Evolutionary conservation across 2,329 filamentous ascomycete species (phyloP), one percentile per base, ranked within the genome.

Genomic region (Pestalotiopsis sp.): DNA sequence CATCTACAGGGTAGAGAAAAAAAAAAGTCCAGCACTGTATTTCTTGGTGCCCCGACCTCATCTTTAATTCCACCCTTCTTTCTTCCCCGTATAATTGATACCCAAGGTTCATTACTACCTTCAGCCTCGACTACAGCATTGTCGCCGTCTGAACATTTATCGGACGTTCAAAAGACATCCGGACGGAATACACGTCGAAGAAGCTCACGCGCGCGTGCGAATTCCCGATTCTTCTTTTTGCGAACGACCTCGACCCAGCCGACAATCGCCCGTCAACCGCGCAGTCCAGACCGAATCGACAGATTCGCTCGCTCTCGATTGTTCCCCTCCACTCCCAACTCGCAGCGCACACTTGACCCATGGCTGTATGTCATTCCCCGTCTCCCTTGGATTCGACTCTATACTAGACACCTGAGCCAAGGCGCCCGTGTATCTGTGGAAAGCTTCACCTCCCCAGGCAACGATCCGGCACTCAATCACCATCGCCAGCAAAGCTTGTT

Each of bases 321-420:
- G 20, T 49, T 40, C 40, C 20, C 31, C 57, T 57, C 52, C n/a
- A 64, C 38, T 41, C 49, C 49, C 61, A 64, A 11, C 14, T 64
- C 20, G 5, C 56, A 57, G 38, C 63, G 61, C 60, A 65, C 38
- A 60, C 41, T 66, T 67, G 62, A 66, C 64, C 66, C 66, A 70
- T 70, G 68, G 68, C 68, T 70, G 68, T 70, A 70, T 61, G 68
- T 70, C 60, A 58, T 31, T 25, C 23, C 40, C 64, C 25, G 38
- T 63, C 63, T 59, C 59, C 45, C 41, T 52, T 25, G 31, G 45
- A 17, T 52, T 61, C 25, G 38, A 52, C 52, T 36, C 64, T 17
- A 49, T 17, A 64, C 27, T 23, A 36, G 23, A 36, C n/a, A 41
- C 60, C 23, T 20, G 45, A 14, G 23, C 27, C 45, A 59, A 36